Conservation (phyloP, 2,329 filamentous ascomycete genomes). For the Ceratocystis colombiana region DNA sequence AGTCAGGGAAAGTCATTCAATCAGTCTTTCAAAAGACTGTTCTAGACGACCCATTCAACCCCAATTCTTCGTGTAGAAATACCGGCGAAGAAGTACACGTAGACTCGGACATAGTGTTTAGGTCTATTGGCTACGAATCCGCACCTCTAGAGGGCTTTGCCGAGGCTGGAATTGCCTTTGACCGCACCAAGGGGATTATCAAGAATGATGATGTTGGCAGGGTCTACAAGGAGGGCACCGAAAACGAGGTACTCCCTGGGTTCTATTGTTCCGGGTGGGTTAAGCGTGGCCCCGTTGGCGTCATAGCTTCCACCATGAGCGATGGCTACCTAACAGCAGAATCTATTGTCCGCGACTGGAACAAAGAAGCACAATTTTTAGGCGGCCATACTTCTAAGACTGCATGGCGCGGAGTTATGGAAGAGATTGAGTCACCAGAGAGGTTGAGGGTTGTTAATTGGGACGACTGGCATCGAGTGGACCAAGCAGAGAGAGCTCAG, state of each 20-base stretch:
- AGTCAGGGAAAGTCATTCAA: constrained; percentile 45
- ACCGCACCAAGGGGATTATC: constrained; percentile 62
- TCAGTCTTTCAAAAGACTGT: constrained; percentile 57
- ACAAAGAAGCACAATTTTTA: constrained; percentile 36
- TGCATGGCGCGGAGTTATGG: constrained; percentile 70
- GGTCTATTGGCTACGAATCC: constrained; percentile 91
- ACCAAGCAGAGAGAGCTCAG: constrained; percentile 59
- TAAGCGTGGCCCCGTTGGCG: constrained; percentile 84
- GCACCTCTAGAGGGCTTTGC: constrained; percentile 63
- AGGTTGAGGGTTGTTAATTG: constrained; percentile 52
- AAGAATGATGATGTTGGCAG: constrained; percentile 73
- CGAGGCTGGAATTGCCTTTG: constrained; percentile 67
- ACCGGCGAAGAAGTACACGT: constrained; percentile 46
- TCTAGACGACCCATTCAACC: constrained; percentile 47
- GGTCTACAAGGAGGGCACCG: constrained; percentile 36
- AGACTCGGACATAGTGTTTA: constrained; percentile 65
- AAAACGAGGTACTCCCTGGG: constrained; percentile 45
- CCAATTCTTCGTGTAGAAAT: constrained; percentile 39
- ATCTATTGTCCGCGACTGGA: constrained; percentile 71
- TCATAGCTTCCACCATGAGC: constrained; percentile 91
- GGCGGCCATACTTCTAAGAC: constrained; percentile 25
- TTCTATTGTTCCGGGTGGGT: constrained; percentile 95
- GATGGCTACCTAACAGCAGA: constrained; percentile 88
- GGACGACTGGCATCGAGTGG: constrained; percentile 76
- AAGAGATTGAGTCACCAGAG: constrained; percentile 35